A percentile compares a stretch with the other conserved stretches of the same genome.
phyloP scores from a whole-genome alignment of 306 rosid species.

The Quercus berberidifolia region DNA sequence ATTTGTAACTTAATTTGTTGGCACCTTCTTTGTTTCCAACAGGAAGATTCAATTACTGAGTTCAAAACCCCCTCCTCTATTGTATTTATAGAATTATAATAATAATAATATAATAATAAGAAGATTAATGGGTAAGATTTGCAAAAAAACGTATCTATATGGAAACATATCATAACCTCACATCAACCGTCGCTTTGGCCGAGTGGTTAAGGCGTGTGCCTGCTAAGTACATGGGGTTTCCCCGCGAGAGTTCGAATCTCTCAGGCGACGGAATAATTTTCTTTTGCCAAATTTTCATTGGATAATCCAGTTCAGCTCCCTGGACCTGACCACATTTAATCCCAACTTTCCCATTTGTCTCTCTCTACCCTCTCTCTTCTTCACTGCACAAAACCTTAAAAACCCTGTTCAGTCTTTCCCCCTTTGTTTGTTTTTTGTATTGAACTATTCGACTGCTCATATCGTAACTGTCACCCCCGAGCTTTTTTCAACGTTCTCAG shows the following conservation, averaged over 20 bases:
- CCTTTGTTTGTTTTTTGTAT: too few species aligned
- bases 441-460: too few species aligned
- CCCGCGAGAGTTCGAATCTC: slow-evolving; percentile 98
- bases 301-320: not conserved
- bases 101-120: too few species aligned
- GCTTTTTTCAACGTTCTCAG: not conserved
- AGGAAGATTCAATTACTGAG: accelerated
- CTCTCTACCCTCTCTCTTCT: not conserved
- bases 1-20: too few species aligned
- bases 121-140: too few species aligned
- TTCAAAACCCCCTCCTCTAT: too few species aligned
- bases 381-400: not conserved
- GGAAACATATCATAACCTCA: accelerated
- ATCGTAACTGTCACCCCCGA: not conserved
- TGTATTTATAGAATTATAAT: too few species aligned
- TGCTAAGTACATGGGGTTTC: slow-evolving; percentile 91
- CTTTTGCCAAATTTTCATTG: not conserved
- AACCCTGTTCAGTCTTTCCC: too few species aligned
- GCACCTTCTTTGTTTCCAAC: too few species aligned
- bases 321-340: too few species aligned
- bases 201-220: slow-evolving; percentile 98
- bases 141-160: too few species aligned
- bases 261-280: slow-evolving; percentile 47
- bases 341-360: too few species aligned
- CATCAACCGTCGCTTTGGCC: slow-evolving; percentile 66